Conservation (phyloP, 2,329 filamentous ascomycete genomes). For the Neonectria ditissima region DNA sequence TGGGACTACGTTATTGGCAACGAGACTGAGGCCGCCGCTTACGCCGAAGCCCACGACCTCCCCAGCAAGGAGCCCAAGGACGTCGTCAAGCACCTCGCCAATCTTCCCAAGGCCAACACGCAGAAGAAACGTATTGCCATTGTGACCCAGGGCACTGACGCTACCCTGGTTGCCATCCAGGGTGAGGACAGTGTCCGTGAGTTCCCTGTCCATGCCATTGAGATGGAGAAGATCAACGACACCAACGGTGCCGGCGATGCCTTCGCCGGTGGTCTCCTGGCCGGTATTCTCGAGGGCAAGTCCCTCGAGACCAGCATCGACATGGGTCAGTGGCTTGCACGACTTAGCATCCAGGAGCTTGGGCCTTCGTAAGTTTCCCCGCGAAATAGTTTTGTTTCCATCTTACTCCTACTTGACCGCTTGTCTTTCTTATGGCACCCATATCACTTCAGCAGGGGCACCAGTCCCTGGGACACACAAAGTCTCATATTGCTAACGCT, state of each 20-base stretch:
- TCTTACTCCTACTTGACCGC: slow-evolving; percentile 31
- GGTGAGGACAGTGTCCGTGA: slow-evolving; percentile 77
- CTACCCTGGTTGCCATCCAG: slow-evolving; percentile 86
- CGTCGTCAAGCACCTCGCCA: slow-evolving; percentile 87
- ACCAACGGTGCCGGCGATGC: slow-evolving; percentile 98
- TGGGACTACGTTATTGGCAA: slow-evolving; percentile 98
- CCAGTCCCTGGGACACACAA: slow-evolving; percentile 27
- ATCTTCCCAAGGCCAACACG: slow-evolving; percentile 91
- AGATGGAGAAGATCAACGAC: slow-evolving; percentile 85
- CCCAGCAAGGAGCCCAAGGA: slow-evolving; percentile 81
- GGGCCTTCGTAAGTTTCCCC: slow-evolving; percentile 85
- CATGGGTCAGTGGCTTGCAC: slow-evolving; percentile 96
- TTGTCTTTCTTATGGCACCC: slow-evolving; percentile 35
- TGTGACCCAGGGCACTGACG: slow-evolving; percentile 93
- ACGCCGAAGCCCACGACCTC: slow-evolving; percentile 84
- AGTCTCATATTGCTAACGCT: slow-evolving; percentile 36
- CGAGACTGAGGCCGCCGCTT: slow-evolving; percentile 92
- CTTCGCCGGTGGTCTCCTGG: slow-evolving; percentile 93
- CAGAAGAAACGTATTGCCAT: slow-evolving; percentile 87
- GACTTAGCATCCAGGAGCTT: slow-evolving; percentile 92
- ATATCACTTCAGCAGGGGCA: slow-evolving; percentile 26
- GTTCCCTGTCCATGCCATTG: slow-evolving; percentile 85
- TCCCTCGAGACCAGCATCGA: slow-evolving; percentile 82
- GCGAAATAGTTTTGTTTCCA: slow-evolving; percentile 26
- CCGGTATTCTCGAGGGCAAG: slow-evolving; percentile 89